Percentiles rank a stretch among this genome's conserved stretches.
phyloP scores from a whole-genome alignment of 106 monocot genomes.

The Posidonia australis region DNA sequence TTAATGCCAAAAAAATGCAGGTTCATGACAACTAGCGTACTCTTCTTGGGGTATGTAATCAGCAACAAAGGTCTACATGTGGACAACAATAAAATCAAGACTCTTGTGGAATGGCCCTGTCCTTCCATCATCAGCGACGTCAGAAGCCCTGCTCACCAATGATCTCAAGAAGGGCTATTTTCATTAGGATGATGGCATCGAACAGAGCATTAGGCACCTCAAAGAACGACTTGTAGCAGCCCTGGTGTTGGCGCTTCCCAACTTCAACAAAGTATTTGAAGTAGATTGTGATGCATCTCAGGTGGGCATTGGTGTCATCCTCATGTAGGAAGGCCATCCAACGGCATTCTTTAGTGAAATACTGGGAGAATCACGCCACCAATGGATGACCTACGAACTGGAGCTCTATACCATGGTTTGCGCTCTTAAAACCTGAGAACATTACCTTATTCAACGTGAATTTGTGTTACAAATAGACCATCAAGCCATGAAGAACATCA shows the following conservation, averaged over 20 bases:
- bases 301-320: conserved; percentile 14
- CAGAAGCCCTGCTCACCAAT: neutral
- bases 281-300: conserved; percentile 22
- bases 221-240: conserved; percentile 1
- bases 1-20: conserved; percentile 1
- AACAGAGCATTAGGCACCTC: conserved; percentile 2
- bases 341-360: conserved; percentile 20
- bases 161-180: neutral
- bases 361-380: neutral
- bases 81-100: conserved; percentile 3
- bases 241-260: neutral
- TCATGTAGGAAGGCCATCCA: conserved; percentile 9
- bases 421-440: conserved; percentile 7
- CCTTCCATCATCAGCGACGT: neutral
- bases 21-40: conserved; percentile 1
- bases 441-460: conserved; percentile 6
- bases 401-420: conserved; percentile 6
- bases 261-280: conserved; percentile 24
- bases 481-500: conserved; percentile 6
- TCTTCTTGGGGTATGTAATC: conserved; percentile 10
- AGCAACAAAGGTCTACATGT: neutral
- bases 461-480: conserved; percentile 14
- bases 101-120: neutral
- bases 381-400: conserved; percentile 11
- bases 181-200: neutral